phyloP scores from a whole-genome alignment of 2,329 filamentous ascomycete genomes.

The Pseudogymnoascus sp. region DNA sequence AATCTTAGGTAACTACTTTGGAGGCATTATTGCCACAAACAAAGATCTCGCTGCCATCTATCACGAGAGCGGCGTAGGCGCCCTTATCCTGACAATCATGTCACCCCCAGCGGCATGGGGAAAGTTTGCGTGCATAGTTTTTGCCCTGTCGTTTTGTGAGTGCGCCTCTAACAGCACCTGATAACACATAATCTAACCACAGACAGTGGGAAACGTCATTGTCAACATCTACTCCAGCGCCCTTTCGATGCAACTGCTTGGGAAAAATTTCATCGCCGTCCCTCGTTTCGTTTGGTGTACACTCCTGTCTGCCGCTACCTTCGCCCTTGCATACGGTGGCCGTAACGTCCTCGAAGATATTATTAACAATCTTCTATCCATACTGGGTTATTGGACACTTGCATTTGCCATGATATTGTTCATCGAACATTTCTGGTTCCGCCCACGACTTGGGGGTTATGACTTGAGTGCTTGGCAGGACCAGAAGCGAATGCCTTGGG shows the following conservation, averaged over 20 bases:
- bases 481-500: slow-evolving; percentile 16
- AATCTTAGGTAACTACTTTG: slow-evolving; percentile 4
- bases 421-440: slow-evolving; percentile 19
- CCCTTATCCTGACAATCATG: background rate
- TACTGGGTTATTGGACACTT: slow-evolving; percentile 22
- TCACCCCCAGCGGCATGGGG: background rate
- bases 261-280: slow-evolving; percentile 17
- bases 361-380: slow-evolving; percentile 17
- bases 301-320: slow-evolving; percentile 13
- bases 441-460: slow-evolving; percentile 16
- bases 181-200: background rate
- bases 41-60: background rate
- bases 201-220: slow-evolving; percentile 14
- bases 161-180: background rate
- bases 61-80: slow-evolving; percentile 2
- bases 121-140: slow-evolving; percentile 4
- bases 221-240: slow-evolving; percentile 19
- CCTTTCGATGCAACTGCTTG: slow-evolving; percentile 18
- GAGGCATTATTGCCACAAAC: slow-evolving; percentile 1
- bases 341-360: slow-evolving; percentile 17
- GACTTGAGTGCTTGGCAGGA: slow-evolving; percentile 19
- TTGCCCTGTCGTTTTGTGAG: slow-evolving; percentile 4
- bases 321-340: slow-evolving; percentile 18
- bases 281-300: slow-evolving; percentile 20
- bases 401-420: slow-evolving; percentile 17